phyloP scores from a whole-genome alignment of 2,329 filamentous ascomycete species.

The Escovopsis weberi region DNA sequence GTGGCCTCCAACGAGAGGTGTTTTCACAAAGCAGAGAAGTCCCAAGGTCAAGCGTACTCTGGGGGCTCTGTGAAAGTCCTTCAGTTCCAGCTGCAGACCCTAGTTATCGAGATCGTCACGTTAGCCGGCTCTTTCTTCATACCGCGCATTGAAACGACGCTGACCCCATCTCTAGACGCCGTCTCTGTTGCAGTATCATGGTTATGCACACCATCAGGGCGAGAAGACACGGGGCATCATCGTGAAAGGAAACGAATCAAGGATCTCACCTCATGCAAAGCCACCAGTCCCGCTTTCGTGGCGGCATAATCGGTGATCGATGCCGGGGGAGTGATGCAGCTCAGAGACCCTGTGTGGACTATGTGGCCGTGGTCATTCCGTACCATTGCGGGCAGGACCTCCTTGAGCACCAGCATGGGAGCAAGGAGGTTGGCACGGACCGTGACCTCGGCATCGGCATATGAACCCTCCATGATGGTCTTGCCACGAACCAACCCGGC shows the following conservation, averaged over 20 bases:
- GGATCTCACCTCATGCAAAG: constrained; percentile 13
- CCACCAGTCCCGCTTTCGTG: constrained; percentile 30
- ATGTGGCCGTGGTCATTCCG: constrained; percentile 47
- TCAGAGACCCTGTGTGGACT: constrained; percentile 45
- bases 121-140: background rate
- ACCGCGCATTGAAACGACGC: too few relatives aligned
- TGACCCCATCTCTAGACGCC: too few relatives aligned
- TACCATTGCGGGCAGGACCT: constrained; percentile 47
- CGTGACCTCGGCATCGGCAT: constrained; percentile 16
- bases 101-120: constrained; percentile 1
- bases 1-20: constrained; percentile 16
- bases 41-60: constrained; percentile 15
- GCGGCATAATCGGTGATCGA: constrained; percentile 45
- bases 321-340: constrained; percentile 37
- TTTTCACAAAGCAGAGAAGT: constrained; percentile 18
- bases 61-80: constrained; percentile 14
- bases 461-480: constrained; percentile 15
- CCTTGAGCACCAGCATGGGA: constrained; percentile 42
- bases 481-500: constrained; percentile 16
- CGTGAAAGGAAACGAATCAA: background rate
- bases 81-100: constrained; percentile 18
- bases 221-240: background rate
- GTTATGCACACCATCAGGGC: too few relatives aligned
- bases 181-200: too few relatives aligned
- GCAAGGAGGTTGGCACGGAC: constrained; percentile 36